Percentiles rank a stretch among this genome's conserved stretches.
These are phyloP conservation scores for Tilletia setariae DNA, from an alignment of 1,284 basidiomycete species.

Conservation along the genomic window DNA sequence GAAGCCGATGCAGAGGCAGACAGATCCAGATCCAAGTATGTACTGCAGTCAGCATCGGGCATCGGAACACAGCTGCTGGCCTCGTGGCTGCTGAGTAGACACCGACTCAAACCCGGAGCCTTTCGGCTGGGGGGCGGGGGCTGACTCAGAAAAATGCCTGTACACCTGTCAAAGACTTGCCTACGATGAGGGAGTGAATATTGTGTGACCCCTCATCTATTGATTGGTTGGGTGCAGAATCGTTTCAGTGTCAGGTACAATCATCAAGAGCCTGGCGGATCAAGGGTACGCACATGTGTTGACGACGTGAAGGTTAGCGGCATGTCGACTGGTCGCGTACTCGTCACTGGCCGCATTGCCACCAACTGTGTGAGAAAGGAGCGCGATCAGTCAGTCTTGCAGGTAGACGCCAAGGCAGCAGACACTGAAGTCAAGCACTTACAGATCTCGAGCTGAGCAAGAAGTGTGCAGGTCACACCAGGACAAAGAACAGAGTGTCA, in stretches of 20 bases:
- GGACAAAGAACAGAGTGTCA: neutral
- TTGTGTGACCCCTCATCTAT: slow-evolving; percentile 41
- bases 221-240: no score
- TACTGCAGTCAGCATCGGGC: no score
- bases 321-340: slow-evolving; percentile 37
- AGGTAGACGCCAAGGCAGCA: slow-evolving; percentile 55
- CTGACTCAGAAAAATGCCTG: slow-evolving; percentile 18
- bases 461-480: no score
- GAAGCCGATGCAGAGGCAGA: no score
- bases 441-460: slow-evolving; percentile 67
- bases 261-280: no score
- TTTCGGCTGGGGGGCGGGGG: neutral
- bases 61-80: no score
- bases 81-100: no score
- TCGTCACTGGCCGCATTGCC: slow-evolving; percentile 55
- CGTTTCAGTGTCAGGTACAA: no score
- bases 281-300: slow-evolving; percentile 29
- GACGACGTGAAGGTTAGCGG: slow-evolving; percentile 45
- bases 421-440: slow-evolving; percentile 86
- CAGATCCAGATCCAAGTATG: no score
- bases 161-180: slow-evolving; percentile 37
- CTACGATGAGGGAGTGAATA: slow-evolving; percentile 61
- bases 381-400: neutral
- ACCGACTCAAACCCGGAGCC: no score
- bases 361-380: slow-evolving; percentile 24